Base-by-base conservation (phyloP, 805 yeast genomes). In the Ogataea saltuana region DNA sequence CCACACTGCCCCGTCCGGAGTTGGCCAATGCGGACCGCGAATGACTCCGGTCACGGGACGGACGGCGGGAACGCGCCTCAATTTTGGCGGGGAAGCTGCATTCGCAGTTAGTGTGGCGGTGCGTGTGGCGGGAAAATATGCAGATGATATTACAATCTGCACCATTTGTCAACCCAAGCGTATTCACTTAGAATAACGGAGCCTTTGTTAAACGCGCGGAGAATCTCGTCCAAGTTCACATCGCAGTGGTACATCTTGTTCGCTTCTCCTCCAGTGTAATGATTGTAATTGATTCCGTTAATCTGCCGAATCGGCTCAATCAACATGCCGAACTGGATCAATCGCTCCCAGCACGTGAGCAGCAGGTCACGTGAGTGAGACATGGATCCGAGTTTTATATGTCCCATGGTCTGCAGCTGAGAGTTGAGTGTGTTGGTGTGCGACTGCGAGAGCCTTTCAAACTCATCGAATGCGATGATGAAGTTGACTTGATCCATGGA, bases 401-500 rank as follows among this genome's bases (percentile, higher is more conserved):
- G 76, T 57, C 53, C 83, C 80, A 47, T 71, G 57, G 9, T 71
- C 69, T 12, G 72, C 56, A 9, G 58, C 78, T 53, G 57, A 3
- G 57, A 47, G 33, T 23, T 70, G 55, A 23, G 65, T 4, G 69
- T 59, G 6, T 66, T 59, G 8, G 65, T 57, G 19, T 51, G 47
- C 43, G 60, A 44, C 15, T 54, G 54, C 1, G 60, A 44, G 17
- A 63, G 50, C 6, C 62, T 54, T 41, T 67, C 41, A 41, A 51
- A 91, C 60, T 91, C 98, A 23, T 80, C 81, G 60, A 81, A 84
- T 0, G 83, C 85, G 45, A 88, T 65, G 51, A 85, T 86, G 63
- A 89, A 82, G 60, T 88, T 90, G 15, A 87, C 74, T n/a, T 72
- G 70, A 11, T 71, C 79, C 18, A 78, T 63, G 16, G 76, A 81